Percentiles rank a stretch among this genome's conserved stretches.
Evolutionary conservation across 768 basidiomycete genomes (phyloP).

Genomic region (Cystofilobasidium bisporidii): DNA sequence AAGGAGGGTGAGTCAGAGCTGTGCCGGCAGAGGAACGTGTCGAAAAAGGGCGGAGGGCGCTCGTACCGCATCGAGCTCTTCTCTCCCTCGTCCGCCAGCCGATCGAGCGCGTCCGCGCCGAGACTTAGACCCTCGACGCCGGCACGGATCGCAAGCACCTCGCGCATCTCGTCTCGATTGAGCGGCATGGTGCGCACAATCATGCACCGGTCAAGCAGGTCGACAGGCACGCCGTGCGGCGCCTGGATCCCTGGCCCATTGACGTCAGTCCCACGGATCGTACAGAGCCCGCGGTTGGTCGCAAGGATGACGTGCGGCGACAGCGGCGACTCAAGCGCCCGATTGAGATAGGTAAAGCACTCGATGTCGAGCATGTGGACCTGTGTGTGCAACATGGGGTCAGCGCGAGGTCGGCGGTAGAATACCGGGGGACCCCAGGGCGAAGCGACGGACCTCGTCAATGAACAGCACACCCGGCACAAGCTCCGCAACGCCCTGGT

Average conservation of each 20-base stretch:
- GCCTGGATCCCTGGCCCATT: constrained; percentile 60
- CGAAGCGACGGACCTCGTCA: constrained; percentile 86
- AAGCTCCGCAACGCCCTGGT: constrained; percentile 95
- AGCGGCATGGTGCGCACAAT: constrained; percentile 89
- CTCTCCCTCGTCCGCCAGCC: constrained; percentile 70
- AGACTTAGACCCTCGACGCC: constrained; percentile 76
- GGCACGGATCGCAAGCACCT: constrained; percentile 76
- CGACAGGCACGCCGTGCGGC: constrained; percentile 88
- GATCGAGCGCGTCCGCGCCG: constrained; percentile 64
- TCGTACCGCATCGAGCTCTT: constrained; percentile 66
- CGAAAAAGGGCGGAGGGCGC: too few species aligned
- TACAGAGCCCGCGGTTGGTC: constrained; percentile 84
- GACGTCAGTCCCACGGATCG: constrained; percentile 74
- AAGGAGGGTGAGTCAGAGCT: background rate
- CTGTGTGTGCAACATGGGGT: constrained; percentile 42
- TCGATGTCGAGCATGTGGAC: constrained; percentile 99
- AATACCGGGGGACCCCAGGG: too few species aligned
- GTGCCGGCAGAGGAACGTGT: background rate
- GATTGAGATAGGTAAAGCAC: constrained; percentile 96
- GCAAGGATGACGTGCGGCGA: constrained; percentile 96
- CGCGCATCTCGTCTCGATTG: constrained; percentile 68
- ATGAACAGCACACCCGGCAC: constrained; percentile 98
- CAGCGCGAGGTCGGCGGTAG: too few species aligned
- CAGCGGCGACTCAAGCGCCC: constrained; percentile 88
- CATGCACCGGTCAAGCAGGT: constrained; percentile 86